Evolutionary conservation across 176 grass and related monocot species (phyloP).

Genomic region (Oryza nivara): DNA sequence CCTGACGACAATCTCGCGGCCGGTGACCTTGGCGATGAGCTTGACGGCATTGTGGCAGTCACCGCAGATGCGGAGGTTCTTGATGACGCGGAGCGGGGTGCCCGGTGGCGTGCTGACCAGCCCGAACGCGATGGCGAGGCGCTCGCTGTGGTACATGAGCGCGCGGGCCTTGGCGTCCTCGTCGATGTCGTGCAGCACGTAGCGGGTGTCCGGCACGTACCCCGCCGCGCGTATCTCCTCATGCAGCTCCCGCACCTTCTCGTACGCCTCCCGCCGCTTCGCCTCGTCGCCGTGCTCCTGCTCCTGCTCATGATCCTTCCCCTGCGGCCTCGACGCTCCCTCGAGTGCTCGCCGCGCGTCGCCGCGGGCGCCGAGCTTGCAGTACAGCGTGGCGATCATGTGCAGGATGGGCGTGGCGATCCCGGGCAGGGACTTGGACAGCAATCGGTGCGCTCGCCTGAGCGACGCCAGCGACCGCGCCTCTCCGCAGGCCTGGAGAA

Average conservation of each 20-base stretch:
- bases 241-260: constrained; percentile 72
- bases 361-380: constrained; percentile 60
- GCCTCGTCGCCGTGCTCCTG: constrained; percentile 8
- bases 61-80: constrained; percentile 91
- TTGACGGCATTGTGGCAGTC: constrained; percentile 92
- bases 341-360: constrained; percentile 57
- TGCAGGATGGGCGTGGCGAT: constrained; percentile 34
- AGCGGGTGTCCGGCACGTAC: constrained; percentile 80
- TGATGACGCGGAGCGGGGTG: constrained; percentile 78
- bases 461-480: constrained; percentile 52
- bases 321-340: background rate
- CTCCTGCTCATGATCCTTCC: background rate
- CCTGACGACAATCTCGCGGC: constrained; percentile 79
- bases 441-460: constrained; percentile 50
- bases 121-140: constrained; percentile 81
- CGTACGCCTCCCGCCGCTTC: constrained; percentile 71
- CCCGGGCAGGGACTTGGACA: constrained; percentile 21
- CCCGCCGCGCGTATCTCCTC: constrained; percentile 68
- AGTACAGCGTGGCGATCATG: constrained; percentile 57
- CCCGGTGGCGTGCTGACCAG: constrained; percentile 72
- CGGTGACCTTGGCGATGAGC: constrained; percentile 80
- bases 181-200: constrained; percentile 79
- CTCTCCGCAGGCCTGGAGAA: constrained; percentile 53
- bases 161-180: constrained; percentile 79
- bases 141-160: constrained; percentile 95